Conservation (phyloP, 2,329 filamentous ascomycete genomes). For the Tolypocladium tropicale region DNA sequence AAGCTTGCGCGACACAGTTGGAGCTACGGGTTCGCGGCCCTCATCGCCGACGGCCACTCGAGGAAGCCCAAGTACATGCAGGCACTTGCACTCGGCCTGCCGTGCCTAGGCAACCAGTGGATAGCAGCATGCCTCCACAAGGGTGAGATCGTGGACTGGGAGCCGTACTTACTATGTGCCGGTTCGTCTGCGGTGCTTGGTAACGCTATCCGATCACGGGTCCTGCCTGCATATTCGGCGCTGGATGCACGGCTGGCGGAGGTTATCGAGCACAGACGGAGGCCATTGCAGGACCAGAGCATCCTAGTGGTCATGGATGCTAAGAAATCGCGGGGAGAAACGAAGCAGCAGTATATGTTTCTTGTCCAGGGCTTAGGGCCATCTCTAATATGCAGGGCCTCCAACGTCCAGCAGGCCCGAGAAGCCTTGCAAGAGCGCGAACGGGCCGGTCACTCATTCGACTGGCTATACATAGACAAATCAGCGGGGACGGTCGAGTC, state of each 20-base stretch:
- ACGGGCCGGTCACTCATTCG: conserved; percentile 41
- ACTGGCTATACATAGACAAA: conserved; percentile 73
- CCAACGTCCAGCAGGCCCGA: conserved; percentile 55
- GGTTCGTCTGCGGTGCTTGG: conserved; percentile 70
- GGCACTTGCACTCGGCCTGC: conserved; percentile 79
- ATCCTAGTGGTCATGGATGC: conserved; percentile 59
- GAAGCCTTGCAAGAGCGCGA: conserved; percentile 43
- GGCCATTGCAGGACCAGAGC: conserved; percentile 51
- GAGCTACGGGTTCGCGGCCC: conserved; percentile 64
- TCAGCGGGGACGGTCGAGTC: conserved; percentile 42
- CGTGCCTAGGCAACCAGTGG: conserved; percentile 79
- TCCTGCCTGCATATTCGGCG: conserved; percentile 51
- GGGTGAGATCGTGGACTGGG: conserved; percentile 58
- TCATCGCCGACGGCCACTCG: conserved; percentile 79
- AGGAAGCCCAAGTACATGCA: conserved; percentile 90
- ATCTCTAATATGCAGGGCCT: conserved; percentile 49
- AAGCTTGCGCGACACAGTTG: conserved; percentile 41
- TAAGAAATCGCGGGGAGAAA: conserved; percentile 48
- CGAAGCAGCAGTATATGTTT: conserved; percentile 67
- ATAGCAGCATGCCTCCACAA: conserved; percentile 59
- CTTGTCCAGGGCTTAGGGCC: conserved; percentile 72
- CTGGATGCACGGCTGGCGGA: conserved; percentile 42
- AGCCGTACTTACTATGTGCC: conserved; percentile 73
- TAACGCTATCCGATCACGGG: conserved; percentile 67
- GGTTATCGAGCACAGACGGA: conserved; percentile 49